Conservation (phyloP, 306 rosid genomes). For the Vicia sativa region DNA sequence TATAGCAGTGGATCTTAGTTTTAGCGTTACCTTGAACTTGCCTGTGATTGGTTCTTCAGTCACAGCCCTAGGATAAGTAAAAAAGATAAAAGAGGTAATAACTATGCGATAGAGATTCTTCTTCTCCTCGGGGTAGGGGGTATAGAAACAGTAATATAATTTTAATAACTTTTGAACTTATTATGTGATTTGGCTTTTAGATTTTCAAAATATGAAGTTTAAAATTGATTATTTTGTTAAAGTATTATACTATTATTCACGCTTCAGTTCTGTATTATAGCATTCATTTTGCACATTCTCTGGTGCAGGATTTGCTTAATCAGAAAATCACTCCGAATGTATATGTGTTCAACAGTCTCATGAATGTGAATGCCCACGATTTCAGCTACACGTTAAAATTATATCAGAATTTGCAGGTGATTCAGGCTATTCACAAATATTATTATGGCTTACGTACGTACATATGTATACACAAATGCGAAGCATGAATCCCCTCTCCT, state of each 20-base stretch:
- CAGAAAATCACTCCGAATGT: slow-evolving; percentile 85
- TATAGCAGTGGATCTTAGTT: too few species aligned
- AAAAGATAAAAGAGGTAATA: too few species aligned
- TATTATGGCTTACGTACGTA: not conserved
- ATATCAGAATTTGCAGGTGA: slow-evolving; percentile 77
- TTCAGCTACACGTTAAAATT: slow-evolving; percentile 69
- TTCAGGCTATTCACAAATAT: slow-evolving; percentile 13
- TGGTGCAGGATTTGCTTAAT: slow-evolving; percentile 75
- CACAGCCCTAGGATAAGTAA: too few species aligned
- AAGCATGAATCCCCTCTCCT: slow-evolving; percentile 1
- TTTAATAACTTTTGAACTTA: not conserved
- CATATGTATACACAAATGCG: not conserved
- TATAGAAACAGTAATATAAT: not conserved
- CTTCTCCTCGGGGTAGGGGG: not conserved
- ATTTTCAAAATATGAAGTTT: slow-evolving; percentile 30
- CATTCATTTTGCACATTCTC: slow-evolving; percentile 36
- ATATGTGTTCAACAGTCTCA: slow-evolving; percentile 91
- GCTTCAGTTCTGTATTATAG: slow-evolving; percentile 22
- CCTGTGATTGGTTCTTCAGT: too few species aligned
- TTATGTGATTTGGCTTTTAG: slow-evolving; percentile 4
- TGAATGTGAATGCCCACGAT: slow-evolving; percentile 88
- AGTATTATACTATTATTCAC: slow-evolving; percentile 17
- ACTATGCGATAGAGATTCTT: not conserved
- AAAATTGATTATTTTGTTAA: slow-evolving; percentile 28
- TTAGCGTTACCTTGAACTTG: too few species aligned